phyloP scores from a whole-genome alignment of 306 rosid genomes.

The Gillenia trifoliata region DNA sequence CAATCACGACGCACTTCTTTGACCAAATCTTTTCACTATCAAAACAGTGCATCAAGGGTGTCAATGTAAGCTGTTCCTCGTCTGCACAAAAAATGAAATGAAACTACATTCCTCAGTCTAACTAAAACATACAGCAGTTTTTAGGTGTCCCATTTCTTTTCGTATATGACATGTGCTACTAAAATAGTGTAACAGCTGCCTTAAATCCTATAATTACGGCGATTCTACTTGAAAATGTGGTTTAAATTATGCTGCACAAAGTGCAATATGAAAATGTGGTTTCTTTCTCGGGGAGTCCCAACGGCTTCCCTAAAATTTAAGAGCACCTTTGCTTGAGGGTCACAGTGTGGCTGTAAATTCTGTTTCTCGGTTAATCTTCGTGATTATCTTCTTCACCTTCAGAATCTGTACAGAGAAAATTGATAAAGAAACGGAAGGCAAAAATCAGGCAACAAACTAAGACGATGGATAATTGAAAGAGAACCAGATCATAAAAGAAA shows the following conservation, averaged over 20 bases:
- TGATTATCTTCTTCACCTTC: slow-evolving; percentile 92
- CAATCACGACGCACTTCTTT: not conserved
- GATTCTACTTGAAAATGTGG: not conserved
- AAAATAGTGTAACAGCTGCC: not conserved
- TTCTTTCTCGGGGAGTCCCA: slow-evolving; percentile 4
- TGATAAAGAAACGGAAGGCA: not conserved
- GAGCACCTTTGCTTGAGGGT: slow-evolving; percentile 24
- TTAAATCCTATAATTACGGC: not conserved
- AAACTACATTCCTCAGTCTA: not conserved
- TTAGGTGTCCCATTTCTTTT: not conserved
- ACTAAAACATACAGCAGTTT: not conserved
- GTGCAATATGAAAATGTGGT: not conserved
- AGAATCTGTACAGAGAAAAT: slow-evolving; percentile 54
- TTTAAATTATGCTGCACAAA: not conserved
- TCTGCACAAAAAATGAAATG: slow-evolving; percentile 18
- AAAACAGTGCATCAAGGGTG: slow-evolving; percentile 5
- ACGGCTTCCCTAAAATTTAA: slow-evolving; percentile 15
- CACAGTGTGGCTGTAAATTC: slow-evolving; percentile 9
- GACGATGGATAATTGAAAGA: not conserved
- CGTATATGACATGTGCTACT: not conserved
- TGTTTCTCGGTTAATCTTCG: slow-evolving; percentile 55
- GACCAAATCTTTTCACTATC: not conserved
- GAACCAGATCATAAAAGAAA: not conserved
- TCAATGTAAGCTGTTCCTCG: not conserved
- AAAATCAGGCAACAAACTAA: not conserved